These are phyloP conservation scores for Cladosporium colombiae DNA, from an alignment of 2,329 filamentous ascomycete genomes.

Conservation along the genomic window DNA sequence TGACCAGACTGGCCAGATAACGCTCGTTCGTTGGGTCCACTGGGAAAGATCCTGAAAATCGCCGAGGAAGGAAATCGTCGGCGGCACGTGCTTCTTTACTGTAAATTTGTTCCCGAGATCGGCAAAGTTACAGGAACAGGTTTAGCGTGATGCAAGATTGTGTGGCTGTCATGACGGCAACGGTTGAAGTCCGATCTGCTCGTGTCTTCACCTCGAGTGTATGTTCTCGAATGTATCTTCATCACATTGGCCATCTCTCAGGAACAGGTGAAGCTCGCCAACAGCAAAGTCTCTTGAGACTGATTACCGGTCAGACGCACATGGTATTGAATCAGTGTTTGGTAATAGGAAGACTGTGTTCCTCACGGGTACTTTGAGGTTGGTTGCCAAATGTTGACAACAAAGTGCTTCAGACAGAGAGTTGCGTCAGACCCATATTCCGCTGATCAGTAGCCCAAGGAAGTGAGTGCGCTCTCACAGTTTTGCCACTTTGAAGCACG, in stretches of 20 bases:
- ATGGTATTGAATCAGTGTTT: neutral
- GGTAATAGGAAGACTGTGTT: neutral
- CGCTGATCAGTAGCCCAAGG: neutral
- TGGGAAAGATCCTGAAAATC: neutral
- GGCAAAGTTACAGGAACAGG: constrained; percentile 19
- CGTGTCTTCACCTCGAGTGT: neutral
- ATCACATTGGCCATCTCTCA: neutral
- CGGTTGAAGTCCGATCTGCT: neutral
- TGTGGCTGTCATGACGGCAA: neutral
- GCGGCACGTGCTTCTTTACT: constrained; percentile 7
- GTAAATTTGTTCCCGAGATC: constrained; percentile 9
- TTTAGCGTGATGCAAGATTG: constrained; percentile 20
- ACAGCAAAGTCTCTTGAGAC: neutral
- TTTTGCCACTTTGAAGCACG: neutral
- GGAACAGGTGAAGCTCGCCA: neutral
- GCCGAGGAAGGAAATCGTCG: constrained; percentile 8
- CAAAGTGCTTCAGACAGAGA: neutral
- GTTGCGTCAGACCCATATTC: neutral
- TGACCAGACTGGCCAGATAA: neutral
- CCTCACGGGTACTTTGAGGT: neutral
- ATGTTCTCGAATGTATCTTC: neutral
- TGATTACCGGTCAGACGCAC: neutral
- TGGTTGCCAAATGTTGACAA: neutral
- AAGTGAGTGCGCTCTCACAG: neutral
- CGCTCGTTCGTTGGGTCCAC: constrained; percentile 7